Evolutionary conservation across 2,329 filamentous ascomycete genomes (phyloP).

Genomic region (Monilinia polystroma): DNA sequence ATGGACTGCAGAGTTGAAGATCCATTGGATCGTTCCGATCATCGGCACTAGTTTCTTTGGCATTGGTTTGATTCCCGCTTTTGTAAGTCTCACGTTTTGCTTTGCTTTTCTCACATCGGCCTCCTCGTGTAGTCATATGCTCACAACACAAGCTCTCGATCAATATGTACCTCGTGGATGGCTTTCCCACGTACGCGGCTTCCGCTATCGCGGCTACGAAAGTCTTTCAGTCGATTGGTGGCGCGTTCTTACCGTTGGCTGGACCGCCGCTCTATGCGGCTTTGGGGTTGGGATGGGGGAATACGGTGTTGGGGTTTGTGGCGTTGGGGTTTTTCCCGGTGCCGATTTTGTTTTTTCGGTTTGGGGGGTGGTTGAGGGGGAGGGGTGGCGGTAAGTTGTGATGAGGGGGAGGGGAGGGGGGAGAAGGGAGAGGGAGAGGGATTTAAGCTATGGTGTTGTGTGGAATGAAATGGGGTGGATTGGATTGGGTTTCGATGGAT

Average conservation of each 20-base stretch:
- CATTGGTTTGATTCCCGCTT: conserved; percentile 12
- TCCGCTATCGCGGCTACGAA: conserved; percentile 7
- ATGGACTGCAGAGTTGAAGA: conserved; percentile 45
- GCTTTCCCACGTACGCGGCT: conserved; percentile 3
- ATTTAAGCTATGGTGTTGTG: no score
- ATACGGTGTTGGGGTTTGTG: conserved; percentile 3
- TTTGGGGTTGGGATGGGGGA: conserved; percentile 16
- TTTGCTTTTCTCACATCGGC: not conserved
- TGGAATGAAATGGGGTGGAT: no score
- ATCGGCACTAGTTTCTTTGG: conserved; percentile 12
- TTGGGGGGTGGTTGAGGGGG: conserved; percentile 3
- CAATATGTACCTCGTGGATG: conserved; percentile 17
- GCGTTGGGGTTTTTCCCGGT: conserved; percentile 6
- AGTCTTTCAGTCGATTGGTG: not conserved
- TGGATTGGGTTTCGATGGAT: no score
- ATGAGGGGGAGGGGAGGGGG: not conserved
- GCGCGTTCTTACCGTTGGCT: conserved; percentile 9
- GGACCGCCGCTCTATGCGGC: not conserved
- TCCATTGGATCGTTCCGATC: conserved; percentile 45
- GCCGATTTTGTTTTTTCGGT: conserved; percentile 1
- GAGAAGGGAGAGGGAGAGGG: not conserved
- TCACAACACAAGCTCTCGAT: conserved; percentile 7
- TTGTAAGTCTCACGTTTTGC: not conserved
- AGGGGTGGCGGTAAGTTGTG: not conserved
- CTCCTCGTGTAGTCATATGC: accelerated